Base-by-base conservation (phyloP, 306 rosid genomes). In the Quercus mongolica region DNA sequence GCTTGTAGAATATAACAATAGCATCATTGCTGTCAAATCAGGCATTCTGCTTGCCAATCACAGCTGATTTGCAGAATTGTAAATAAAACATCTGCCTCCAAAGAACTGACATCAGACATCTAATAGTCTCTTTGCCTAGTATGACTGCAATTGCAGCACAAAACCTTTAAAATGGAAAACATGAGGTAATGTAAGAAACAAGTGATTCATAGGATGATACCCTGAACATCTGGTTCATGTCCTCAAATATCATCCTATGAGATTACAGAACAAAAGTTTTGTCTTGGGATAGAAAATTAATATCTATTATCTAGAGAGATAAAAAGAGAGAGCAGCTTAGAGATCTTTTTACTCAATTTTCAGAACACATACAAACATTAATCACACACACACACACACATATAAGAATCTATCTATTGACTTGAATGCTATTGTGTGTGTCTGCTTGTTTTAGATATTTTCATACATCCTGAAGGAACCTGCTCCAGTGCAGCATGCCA, bases 401-500 rank as follows among this genome's bases (percentile, higher is more conserved):
- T 0, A 38, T 1, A 59, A 59, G 31, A 59, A 23, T 59, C 31
- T 13, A 44, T 51, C 73, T 63, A 13, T 52, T 77, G 13, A 74
- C 59, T 65, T 1, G 9, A 67, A 64, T 52, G 61, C 28, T 15
- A 72, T 31, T 5, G 44, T 26, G 54, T 5, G 31, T 28, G 84
- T 69, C 46, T 70, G 69, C 76, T 51, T 28, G 68, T 52, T 54
- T 75, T 64, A 76, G 72, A 77, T 44, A 86, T 3, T 80, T 79
- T 80, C 96, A 79, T 88, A 95, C 98, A 72, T 87, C 98, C 98
- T 9, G 96, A 81, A 80, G 98, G 98, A 86, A 95, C 94, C 81
- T 93, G 91, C 85, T 93, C 98, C 84, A 95, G 69, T 46, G 92
- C 63, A 76, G 98, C 90, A 88, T 93, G 97, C 99, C 99, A 95